Evolutionary conservation across 192 early-diverging fungal genomes (phyloP), one percentile per base, ranked within the genome.

Genomic region (Chytriomyces sp.): DNA sequence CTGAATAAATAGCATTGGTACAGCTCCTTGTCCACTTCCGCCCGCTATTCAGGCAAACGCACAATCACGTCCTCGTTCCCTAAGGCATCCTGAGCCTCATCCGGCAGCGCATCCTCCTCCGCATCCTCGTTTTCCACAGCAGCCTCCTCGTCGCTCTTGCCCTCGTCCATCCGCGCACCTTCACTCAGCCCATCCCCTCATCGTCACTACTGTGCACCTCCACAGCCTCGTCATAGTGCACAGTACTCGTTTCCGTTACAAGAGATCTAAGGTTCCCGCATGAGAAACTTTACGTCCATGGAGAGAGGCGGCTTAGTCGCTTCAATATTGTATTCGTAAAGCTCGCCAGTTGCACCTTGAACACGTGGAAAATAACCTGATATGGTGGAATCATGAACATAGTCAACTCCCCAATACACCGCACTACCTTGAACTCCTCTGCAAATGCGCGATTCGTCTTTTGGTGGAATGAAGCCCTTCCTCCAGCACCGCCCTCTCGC

Each of bases 301-400:
- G 96, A 92, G 33, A 89, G 78, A 60, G 41, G 86, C 33, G 85
- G 77, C 81, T 99, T 99, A 12, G 91, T 75, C 0, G 95, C 84
- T 73, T 94, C 96, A 39, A 98, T 88, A 70, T 94, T 94, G 55
- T 91, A 86, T 84, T 81, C 25, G 87, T 81, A 77, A 97, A 93
- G 77, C 94, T 89, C 49, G 96, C 93, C n/a, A 98, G 77, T 17
- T 94, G 77, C 0, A 89, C 78, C 73, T 97, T 94, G 53, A 95
- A 80, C 59, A 91, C 92, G 75, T 93, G 90, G 61, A 96, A 95
- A 40, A 91, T 86, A 28, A 92, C 80, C 72, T 93, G 91, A 49
- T 83, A 60, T 4, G 95, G 94, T 1, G 89, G 89, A 22, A 98
- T 85, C 56, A 81, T 85, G 80, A 99, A 99, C 78, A 98, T 99